These are phyloP conservation scores for Wickerhamia fluorescens DNA, from an alignment of 805 yeast genomes.

Conservation along the genomic window DNA sequence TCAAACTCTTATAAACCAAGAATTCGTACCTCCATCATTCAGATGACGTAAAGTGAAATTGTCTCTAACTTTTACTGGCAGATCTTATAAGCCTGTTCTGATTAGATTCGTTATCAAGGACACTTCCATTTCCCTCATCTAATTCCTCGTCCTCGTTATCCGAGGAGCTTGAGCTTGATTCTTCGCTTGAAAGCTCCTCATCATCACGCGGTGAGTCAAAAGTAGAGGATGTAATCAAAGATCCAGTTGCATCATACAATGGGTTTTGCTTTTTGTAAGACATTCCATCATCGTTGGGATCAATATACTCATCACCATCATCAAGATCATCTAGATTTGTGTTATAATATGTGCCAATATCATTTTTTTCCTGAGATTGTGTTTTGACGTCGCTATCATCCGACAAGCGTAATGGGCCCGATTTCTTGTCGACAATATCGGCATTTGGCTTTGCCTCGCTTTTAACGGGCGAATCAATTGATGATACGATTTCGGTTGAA, in stretches of 20 bases:
- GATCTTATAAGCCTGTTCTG: conserved; percentile 33
- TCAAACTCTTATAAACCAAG: no score
- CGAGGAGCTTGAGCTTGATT: conserved; percentile 23
- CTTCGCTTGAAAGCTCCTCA: conserved; percentile 23
- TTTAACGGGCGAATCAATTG: conserved; percentile 45
- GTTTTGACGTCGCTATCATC: conserved; percentile 20
- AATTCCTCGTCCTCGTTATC: conserved; percentile 22
- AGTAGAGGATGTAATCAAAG: conserved; percentile 3
- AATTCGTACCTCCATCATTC: no score
- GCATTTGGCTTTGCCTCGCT: conserved; percentile 38
- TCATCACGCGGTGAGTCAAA: conserved; percentile 8
- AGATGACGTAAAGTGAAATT: no score
- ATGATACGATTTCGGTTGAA: conserved; percentile 25
- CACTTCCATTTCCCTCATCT: conserved; percentile 12
- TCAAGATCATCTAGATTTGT: no score
- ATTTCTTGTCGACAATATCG: conserved; percentile 38
- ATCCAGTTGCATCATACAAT: conserved; percentile 40
- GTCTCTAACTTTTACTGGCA: conserved; percentile 33
- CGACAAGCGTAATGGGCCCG: conserved; percentile 10
- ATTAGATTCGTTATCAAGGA: no score
- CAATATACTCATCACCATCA: conserved; percentile 60
- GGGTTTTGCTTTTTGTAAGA: conserved; percentile 63
- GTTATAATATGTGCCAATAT: no score
- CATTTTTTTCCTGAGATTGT: conserved; percentile 14
- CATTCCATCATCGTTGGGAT: conserved; percentile 77